Percentiles rank a stretch among this genome's conserved stretches.
phyloP scores from a whole-genome alignment of 495 filamentous ascomycete genomes.

The Bombardia bombarda region DNA sequence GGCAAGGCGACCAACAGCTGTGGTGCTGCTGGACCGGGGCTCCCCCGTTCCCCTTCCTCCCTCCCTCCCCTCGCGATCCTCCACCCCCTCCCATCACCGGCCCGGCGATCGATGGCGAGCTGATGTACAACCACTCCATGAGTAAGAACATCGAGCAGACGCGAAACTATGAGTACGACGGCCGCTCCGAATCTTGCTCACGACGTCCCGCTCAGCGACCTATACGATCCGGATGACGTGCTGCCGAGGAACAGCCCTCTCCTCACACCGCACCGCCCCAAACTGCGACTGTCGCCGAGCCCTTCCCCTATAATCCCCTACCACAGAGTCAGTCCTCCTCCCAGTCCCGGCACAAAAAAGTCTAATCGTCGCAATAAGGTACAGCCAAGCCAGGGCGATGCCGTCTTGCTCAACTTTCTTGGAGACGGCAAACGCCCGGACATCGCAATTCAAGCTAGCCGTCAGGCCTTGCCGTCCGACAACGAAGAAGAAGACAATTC shows the following conservation, averaged over 20 bases:
- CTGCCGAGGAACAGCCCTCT: conserved; percentile 33
- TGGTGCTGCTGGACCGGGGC: neutral
- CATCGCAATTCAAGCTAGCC: conserved; percentile 36
- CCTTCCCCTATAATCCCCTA: conserved; percentile 21
- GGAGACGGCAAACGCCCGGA: conserved; percentile 40
- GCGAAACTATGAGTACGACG: conserved; percentile 39
- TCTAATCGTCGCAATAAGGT: conserved; percentile 36
- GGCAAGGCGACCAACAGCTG: neutral
- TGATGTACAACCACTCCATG: conserved; percentile 16
- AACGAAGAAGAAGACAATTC: conserved; percentile 19
- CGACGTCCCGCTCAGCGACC: conserved; percentile 31
- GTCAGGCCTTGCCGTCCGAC: conserved; percentile 26
- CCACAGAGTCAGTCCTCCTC: conserved; percentile 31
- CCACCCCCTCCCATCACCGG: neutral
- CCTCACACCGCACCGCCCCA: conserved; percentile 31
- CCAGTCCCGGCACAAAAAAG: conserved; percentile 26
- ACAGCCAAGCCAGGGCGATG: conserved; percentile 43
- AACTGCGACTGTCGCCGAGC: conserved; percentile 31
- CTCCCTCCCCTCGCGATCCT: no score
- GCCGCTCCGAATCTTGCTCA: conserved; percentile 29
- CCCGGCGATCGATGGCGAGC: conserved; percentile 23
- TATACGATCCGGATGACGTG: conserved; percentile 40
- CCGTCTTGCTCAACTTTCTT: conserved; percentile 44
- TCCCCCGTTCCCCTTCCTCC: no score
- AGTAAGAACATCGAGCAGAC: conserved; percentile 20